Evolutionary conservation across 257 asterid genomes (phyloP), one percentile per base, ranked within the genome.

Genomic region (Solanum chiquidenum): DNA sequence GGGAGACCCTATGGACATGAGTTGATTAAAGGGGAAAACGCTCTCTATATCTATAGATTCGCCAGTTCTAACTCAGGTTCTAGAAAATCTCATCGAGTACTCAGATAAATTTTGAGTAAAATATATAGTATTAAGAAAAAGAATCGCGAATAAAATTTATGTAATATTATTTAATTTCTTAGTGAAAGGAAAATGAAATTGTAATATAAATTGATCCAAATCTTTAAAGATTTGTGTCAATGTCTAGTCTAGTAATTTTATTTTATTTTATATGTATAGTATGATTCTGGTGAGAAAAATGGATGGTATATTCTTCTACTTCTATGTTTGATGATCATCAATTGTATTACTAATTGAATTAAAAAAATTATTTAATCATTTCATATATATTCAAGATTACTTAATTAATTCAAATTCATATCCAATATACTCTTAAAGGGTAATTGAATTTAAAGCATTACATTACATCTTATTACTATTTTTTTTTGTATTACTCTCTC

Each of bases 1-100:
- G 88, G 91, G 95, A 91, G 64, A 90, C 92, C 31, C 93, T 93
- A 1, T 93, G 91, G 95, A 93, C 94, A 73, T 92, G 89, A 35
- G n/a, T 52, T 7, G 29, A 74, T 10, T 74, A 5, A 35, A 74
- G 83, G 46, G 29, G 4, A 0, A 55, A 66, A 55, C 68, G 46
- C 11, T n/a, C 2, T 20, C 44, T 38, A 49, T 34, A 31, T 6
- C 76, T 35, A 31, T 3, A 62, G 13, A 12, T 62, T 84, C 16
- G 6, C 52, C 82, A 25, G 21, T 20, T 21, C 46, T 33, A 34
- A 46, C 62, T 73, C 23, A 34, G 12, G 9, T 38, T 6, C 25
- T 40, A 35, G 33, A 38, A 31, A 52, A 83, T 52, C 73, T 44
- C 31, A 75, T 66, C 13, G 13, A 60, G 49, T 55, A 55, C 64